A percentile compares a stretch with the other conserved stretches of the same genome.
These are phyloP conservation scores for Podospora appendiculata DNA, from an alignment of 495 filamentous ascomycete species.

Conservation along the genomic window DNA sequence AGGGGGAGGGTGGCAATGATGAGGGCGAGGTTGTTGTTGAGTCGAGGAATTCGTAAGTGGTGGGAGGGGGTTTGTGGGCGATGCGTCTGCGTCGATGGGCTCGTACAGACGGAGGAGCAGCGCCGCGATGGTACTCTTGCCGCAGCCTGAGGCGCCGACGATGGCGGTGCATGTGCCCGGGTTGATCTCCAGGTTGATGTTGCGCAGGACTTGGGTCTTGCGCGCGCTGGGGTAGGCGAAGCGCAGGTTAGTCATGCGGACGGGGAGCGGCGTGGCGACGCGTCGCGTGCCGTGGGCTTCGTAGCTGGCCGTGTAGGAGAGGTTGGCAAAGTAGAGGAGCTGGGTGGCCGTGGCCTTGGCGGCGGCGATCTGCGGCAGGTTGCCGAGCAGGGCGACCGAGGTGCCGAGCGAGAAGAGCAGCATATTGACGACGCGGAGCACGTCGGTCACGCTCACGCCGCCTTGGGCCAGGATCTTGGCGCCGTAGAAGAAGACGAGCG, in stretches of 20 bases:
- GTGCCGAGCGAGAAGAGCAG: slow-evolving; percentile 76
- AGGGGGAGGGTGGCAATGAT: slow-evolving; percentile 3
- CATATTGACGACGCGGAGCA: slow-evolving; percentile 72
- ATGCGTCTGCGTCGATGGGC: neutral
- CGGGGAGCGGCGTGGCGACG: slow-evolving; percentile 47
- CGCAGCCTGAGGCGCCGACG: slow-evolving; percentile 76
- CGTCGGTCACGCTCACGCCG: slow-evolving; percentile 39
- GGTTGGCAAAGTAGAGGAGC: slow-evolving; percentile 62
- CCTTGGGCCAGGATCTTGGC: slow-evolving; percentile 48
- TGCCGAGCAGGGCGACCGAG: slow-evolving; percentile 56
- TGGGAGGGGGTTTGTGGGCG: slow-evolving; percentile 6
- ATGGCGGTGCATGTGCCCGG: slow-evolving; percentile 60
- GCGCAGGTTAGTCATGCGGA: slow-evolving; percentile 49
- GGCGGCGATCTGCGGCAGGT: slow-evolving; percentile 73
- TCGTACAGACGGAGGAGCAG: slow-evolving; percentile 50
- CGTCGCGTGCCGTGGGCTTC: slow-evolving; percentile 47
- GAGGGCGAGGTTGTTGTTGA: slow-evolving; percentile 11
- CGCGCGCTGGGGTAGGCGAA: slow-evolving; percentile 65
- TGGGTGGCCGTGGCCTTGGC: slow-evolving; percentile 64
- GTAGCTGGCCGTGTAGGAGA: slow-evolving; percentile 48
- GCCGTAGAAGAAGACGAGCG: slow-evolving; percentile 80
- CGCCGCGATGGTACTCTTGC: slow-evolving; percentile 80
- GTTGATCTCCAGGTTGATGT: slow-evolving; percentile 53
- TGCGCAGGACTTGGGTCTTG: slow-evolving; percentile 44
- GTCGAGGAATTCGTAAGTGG: neutral